These are phyloP conservation scores for Herpetospermum pedunculosum DNA, from an alignment of 306 rosid genomes.

Conservation along the genomic window DNA sequence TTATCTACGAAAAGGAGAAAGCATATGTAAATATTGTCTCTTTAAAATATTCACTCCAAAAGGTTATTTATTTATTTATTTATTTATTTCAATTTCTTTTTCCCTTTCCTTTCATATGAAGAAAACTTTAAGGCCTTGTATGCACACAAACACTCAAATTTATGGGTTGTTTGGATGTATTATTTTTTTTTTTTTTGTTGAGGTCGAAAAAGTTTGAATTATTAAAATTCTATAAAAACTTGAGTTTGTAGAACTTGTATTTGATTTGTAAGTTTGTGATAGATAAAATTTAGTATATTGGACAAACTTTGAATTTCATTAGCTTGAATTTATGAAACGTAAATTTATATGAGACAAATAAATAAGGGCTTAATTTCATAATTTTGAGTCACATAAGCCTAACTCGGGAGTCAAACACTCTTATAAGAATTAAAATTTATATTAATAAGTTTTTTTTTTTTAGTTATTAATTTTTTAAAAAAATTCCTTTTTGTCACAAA, in stretches of 20 bases:
- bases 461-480: no score
- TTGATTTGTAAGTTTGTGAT: neutral
- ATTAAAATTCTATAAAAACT: neutral
- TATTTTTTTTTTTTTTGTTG: no score
- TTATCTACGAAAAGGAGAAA: neutral
- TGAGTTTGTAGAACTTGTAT: neutral
- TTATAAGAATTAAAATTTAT: neutral
- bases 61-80: neutral
- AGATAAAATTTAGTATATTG: neutral
- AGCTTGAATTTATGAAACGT: neutral
- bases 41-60: conserved; percentile 1
- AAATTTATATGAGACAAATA: neutral
- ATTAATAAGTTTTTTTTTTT: neutral
- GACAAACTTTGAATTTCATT: neutral
- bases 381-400: neutral
- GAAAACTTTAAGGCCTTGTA: neutral
- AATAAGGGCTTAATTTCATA: neutral
- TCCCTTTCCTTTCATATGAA: neutral
- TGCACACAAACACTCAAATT: neutral
- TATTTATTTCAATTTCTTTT: neutral
- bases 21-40: conserved; percentile 5
- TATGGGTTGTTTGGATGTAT: neutral
- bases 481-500: neutral
- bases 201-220: neutral
- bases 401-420: neutral